phyloP scores from a whole-genome alignment of 306 rosid species.

The Quercus engelmannii region DNA sequence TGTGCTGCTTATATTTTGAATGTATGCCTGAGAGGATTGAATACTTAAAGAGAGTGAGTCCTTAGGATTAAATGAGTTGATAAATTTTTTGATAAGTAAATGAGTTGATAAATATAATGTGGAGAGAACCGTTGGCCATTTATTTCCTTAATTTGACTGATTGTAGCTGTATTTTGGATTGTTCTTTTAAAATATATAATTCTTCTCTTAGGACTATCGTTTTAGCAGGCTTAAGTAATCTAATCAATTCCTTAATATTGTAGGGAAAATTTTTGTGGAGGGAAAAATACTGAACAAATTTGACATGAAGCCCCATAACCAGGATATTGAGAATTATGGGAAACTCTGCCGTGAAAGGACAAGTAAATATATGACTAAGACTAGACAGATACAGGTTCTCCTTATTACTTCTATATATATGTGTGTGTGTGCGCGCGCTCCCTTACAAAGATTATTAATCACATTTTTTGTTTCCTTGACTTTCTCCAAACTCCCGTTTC shows the following conservation, averaged over 20 bases:
- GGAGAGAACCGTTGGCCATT: background rate
- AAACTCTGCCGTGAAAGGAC: conserved; percentile 89
- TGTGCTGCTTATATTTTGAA: background rate
- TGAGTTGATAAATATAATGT: background rate
- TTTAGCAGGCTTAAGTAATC: conserved; percentile 21
- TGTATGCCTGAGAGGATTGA: background rate
- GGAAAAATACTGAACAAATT: conserved; percentile 72
- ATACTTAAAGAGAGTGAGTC: background rate
- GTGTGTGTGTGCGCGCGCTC: background rate
- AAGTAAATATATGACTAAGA: conserved; percentile 58
- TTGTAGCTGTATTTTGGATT: conserved; percentile 15
- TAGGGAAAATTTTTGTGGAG: conserved; percentile 73
- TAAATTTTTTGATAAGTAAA: too few species aligned
- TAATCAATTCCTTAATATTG: conserved; percentile 16
- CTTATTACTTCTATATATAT: conserved; percentile 8
- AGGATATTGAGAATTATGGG: conserved; percentile 72
- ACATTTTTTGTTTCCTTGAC: conserved; percentile 9
- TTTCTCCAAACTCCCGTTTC: conserved; percentile 28
- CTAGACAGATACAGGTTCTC: conserved; percentile 83
- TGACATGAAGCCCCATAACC: conserved; percentile 80
- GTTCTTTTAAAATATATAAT: background rate
- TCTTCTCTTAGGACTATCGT: background rate
- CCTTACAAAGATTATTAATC: background rate
- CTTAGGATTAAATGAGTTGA: background rate
- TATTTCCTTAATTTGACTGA: background rate